A percentile compares a stretch with the other conserved stretches of the same genome.
phyloP scores from a whole-genome alignment of 2,329 filamentous ascomycete genomes.

The Aureobasidium sp. region DNA sequence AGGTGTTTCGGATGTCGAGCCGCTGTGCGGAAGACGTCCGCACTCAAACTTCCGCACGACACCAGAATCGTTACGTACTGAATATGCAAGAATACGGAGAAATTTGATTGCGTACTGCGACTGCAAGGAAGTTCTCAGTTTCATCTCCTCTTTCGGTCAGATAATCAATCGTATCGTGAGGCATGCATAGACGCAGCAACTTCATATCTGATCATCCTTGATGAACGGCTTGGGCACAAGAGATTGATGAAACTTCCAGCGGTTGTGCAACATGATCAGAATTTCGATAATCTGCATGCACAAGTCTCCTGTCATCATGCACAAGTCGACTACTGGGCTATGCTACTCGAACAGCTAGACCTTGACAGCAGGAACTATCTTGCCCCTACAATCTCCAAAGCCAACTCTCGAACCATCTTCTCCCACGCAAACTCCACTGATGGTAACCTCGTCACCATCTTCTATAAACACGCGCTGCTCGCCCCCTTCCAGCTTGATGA shows the following conservation, averaged over 20 bases:
- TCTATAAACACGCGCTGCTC: constrained; percentile 65
- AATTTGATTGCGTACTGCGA: background rate
- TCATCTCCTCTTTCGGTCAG: no score
- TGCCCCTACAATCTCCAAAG: constrained; percentile 66
- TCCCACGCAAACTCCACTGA: constrained; percentile 58
- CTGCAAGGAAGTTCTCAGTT: background rate
- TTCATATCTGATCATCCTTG: background rate
- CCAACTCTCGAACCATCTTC: constrained; percentile 62
- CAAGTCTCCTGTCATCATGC: background rate
- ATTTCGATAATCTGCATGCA: background rate
- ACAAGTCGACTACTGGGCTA: no score
- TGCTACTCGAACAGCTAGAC: background rate
- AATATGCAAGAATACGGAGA: background rate
- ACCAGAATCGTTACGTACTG: background rate
- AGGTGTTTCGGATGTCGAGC: background rate
- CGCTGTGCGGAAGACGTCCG: background rate
- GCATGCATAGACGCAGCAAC: background rate
- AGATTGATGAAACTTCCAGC: background rate
- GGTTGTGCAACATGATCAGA: background rate
- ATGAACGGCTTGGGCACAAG: background rate
- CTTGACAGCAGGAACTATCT: constrained; percentile 44
- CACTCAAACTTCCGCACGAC: background rate
- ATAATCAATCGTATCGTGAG: no score
- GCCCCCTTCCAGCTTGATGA: constrained; percentile 55
- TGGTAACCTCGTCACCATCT: constrained; percentile 63